These are phyloP conservation scores for Coniella lustricola DNA, from an alignment of 2,329 filamentous ascomycete genomes.

Conservation along the genomic window DNA sequence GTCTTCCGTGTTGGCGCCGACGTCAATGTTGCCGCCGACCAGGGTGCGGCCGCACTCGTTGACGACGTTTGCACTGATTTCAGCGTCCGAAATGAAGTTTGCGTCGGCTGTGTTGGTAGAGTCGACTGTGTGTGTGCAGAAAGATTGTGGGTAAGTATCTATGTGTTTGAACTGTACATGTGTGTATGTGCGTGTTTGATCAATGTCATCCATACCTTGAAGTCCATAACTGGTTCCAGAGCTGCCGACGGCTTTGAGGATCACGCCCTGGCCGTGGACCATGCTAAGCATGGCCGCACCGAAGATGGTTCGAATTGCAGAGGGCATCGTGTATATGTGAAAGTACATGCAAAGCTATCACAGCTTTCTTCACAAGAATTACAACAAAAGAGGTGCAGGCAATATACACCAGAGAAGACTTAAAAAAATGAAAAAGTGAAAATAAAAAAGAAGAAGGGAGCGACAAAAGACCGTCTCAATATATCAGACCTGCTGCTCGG, in stretches of 20 bases:
- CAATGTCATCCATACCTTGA: constrained; percentile 2
- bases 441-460: too few species aligned
- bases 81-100: constrained; percentile 51
- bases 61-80: constrained; percentile 42
- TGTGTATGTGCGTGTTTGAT: too few species aligned
- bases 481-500: too few species aligned
- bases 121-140: constrained; percentile 1
- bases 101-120: constrained; percentile 33
- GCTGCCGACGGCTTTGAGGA: constrained; percentile 12
- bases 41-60: constrained; percentile 57
- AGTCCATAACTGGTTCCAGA: constrained; percentile 10
- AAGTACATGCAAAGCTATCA: too few species aligned
- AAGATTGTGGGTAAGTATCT: neutral
- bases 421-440: neutral
- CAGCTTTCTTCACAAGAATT: too few species aligned
- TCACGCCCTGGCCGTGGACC: constrained; percentile 12
- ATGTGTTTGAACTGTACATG: too few species aligned
- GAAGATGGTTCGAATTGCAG: constrained; percentile 5
- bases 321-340: constrained; percentile 15
- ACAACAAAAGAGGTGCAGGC: neutral
- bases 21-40: constrained; percentile 50
- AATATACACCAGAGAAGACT: neutral
- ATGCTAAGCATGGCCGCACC: constrained; percentile 14
- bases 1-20: constrained; percentile 46
- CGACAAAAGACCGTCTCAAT: too few species aligned